phyloP scores from a whole-genome alignment of 225 moss, liverwort and hornwort species.

The Rhytidiadelphus loreus region DNA sequence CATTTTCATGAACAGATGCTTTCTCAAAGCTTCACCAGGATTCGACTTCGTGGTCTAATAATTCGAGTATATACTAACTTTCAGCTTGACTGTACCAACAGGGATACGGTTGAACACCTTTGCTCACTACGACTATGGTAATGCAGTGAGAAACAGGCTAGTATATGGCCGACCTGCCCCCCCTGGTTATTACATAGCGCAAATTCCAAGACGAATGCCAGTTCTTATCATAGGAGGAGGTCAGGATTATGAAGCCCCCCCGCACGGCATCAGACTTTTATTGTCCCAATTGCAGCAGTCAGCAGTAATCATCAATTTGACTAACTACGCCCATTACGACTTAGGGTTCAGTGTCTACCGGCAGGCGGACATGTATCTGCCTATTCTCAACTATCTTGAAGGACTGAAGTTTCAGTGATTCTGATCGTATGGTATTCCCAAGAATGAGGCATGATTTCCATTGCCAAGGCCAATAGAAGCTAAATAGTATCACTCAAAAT shows the following conservation, averaged over 20 bases:
- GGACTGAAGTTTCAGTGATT: background rate
- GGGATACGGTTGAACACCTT: slow-evolving; percentile 10
- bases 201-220: slow-evolving; percentile 13
- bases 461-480: background rate
- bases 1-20: background rate
- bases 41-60: background rate
- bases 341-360: slow-evolving; percentile 18
- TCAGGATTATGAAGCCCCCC: slow-evolving; percentile 21
- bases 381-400: slow-evolving; percentile 14
- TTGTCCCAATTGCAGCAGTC: slow-evolving; percentile 1
- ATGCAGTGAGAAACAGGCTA: background rate
- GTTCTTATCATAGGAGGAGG: slow-evolving; percentile 6
- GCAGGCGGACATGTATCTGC: slow-evolving; percentile 2
- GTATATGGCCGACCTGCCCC: background rate
- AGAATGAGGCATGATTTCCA: background rate
- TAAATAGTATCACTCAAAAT: background rate
- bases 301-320: slow-evolving; percentile 1
- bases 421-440: background rate
- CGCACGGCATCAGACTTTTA: background rate
- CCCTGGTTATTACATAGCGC: background rate
- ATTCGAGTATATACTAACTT: background rate
- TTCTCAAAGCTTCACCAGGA: background rate
- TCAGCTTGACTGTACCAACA: background rate
- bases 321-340: slow-evolving; percentile 25
- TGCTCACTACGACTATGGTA: slow-evolving; percentile 12